Base-by-base conservation (phyloP, 164 flowering plant species). In the Vitis riparia region DNA sequence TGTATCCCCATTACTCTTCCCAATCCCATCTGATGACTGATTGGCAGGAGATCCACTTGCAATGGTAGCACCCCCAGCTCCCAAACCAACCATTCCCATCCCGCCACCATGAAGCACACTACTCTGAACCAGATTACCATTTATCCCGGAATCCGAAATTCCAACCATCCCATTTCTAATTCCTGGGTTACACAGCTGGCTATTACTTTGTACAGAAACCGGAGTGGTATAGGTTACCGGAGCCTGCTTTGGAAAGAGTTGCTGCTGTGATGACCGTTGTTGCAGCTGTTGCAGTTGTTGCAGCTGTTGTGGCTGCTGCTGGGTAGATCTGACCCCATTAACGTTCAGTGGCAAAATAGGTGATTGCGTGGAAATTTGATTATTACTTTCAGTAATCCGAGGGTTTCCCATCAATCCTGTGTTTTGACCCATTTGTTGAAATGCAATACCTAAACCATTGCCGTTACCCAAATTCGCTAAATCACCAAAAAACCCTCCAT, bases 11-110 rank as follows among this genome's bases (percentile, higher is more conserved):
- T 84, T 88, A 58, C 90, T 88, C 84, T 79, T 85, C 55, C 79
- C 87, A 66, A 84, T 70, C 65, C 91, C 97, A 81, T 94, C 95
- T 3, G 97, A 83, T 11, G 97, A 87, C 68, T 78, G 89, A 70
- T 78, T 84, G 16, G 85, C 89, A 52, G 93, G 94, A 59, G 99
- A 91, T 47, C 73, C 88, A 4, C 80, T 69, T 1, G 81, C 80
- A 67, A 83, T 80, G 32, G 76, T 67, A 14, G 77, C 83, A 32
- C 80, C 77, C 2, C 78, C 86, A 69, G 82, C 76, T 70, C 91
- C 91, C 48, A 90, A 69, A 29, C 86, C 87, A 64, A 76, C 86
- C 86, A 87, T 73, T 23, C 91, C 88, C 73, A 86, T 69, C 51
- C 87, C 89, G 59, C 87, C 85, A 63, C 79, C 80, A 62, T 76